Evolutionary conservation across 306 rosid species (phyloP).

Genomic region (Prunus mume): DNA sequence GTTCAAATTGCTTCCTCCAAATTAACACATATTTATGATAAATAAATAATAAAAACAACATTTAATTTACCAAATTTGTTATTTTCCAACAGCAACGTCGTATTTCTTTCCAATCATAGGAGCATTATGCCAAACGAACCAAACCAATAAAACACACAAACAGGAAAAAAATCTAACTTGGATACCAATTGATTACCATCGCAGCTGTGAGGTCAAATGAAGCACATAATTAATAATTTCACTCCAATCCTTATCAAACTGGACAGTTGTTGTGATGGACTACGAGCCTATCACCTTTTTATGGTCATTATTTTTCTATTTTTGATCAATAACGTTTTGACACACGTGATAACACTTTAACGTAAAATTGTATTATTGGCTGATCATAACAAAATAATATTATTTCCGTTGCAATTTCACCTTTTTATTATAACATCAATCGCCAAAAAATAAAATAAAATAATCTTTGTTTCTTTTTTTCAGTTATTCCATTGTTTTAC

Average conservation of each 20-base stretch:
- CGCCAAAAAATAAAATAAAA: not conserved
- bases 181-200: not conserved
- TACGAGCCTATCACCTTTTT: too few relatives aligned
- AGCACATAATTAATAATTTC: conserved; percentile 27
- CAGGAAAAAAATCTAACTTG: not conserved
- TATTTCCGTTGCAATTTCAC: accelerated
- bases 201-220: not conserved
- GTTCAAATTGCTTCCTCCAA: too few relatives aligned
- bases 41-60: too few relatives aligned
- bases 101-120: conserved; percentile 10
- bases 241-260: conserved; percentile 25
- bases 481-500: not conserved
- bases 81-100: too few relatives aligned
- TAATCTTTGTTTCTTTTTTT: not conserved
- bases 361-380: accelerated
- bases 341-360: accelerated
- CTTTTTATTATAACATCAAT: conserved; percentile 32
- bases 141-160: conserved; percentile 1
- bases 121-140: conserved; percentile 8
- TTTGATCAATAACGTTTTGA: accelerated
- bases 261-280: conserved; percentile 19
- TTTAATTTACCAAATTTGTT: too few relatives aligned
- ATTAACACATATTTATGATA: too few relatives aligned
- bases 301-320: too few relatives aligned
- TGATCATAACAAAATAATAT: too few relatives aligned